Evolutionary conservation across 2,329 filamentous ascomycete species (phyloP).

Genomic region (Parascedosporium putredinis): DNA sequence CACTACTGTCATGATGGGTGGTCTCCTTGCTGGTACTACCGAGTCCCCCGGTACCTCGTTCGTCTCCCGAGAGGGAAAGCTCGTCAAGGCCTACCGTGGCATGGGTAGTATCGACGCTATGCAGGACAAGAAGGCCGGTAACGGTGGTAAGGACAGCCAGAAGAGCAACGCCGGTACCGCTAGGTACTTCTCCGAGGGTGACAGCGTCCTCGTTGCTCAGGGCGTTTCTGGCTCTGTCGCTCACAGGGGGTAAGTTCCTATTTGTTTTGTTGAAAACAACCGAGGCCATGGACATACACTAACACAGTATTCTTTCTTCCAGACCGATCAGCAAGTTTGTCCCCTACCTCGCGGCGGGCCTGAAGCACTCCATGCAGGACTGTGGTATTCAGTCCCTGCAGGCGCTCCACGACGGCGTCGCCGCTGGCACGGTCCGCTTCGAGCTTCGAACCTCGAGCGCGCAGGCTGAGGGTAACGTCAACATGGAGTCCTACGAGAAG

Average conservation of each 20-base stretch:
- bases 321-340: slow-evolving; percentile 88
- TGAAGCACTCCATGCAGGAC: slow-evolving; percentile 97
- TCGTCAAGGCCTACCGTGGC: slow-evolving; percentile 97
- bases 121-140: slow-evolving; percentile 95
- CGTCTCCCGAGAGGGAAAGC: slow-evolving; percentile 89
- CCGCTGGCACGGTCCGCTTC: slow-evolving; percentile 70
- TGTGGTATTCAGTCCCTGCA: slow-evolving; percentile 74
- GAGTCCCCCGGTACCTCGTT: slow-evolving; percentile 97
- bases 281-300: not conserved
- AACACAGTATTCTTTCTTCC: too few species aligned
- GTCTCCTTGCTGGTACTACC: slow-evolving; percentile 89
- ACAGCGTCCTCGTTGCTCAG: slow-evolving; percentile 89
- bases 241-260: slow-evolving; percentile 50
- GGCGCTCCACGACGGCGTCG: slow-evolving; percentile 66
- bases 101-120: slow-evolving; percentile 99
- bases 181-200: slow-evolving; percentile 95
- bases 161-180: slow-evolving; percentile 91
- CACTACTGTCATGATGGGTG: slow-evolving; percentile 98
- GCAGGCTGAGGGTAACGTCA: slow-evolving; percentile 92
- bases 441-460: slow-evolving; percentile 91
- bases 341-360: slow-evolving; percentile 86
- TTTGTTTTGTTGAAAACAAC: not conserved
- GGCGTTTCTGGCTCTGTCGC: slow-evolving; percentile 83
- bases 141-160: slow-evolving; percentile 59
- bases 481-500: slow-evolving; percentile 99